Evolutionary conservation across 768 basidiomycete species (phyloP).

Genomic region (Boletus reticulatus): DNA sequence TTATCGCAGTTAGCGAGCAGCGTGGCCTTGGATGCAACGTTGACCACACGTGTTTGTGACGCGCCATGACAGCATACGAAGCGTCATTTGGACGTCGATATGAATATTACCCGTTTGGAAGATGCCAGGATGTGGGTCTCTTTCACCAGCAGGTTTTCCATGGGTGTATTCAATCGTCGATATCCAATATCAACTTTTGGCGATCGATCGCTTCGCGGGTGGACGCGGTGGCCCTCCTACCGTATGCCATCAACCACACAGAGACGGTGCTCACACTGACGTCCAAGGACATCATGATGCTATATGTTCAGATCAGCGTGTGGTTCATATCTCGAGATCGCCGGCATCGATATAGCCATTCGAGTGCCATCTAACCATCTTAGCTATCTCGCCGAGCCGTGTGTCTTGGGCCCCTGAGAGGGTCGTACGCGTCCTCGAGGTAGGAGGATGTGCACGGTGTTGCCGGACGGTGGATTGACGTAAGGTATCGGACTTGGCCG

Average conservation of each 20-base stretch:
- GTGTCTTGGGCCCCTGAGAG: neutral
- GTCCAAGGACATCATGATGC: neutral
- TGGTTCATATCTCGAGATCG: neutral
- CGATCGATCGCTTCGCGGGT: conserved; percentile 2
- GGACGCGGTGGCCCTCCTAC: neutral
- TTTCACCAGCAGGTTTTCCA: neutral
- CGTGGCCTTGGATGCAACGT: conserved; percentile 2
- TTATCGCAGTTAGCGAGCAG: no score
- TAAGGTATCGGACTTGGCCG: neutral
- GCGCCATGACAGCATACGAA: neutral
- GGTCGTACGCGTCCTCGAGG: conserved; percentile 7
- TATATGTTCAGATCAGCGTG: neutral
- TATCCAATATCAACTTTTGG: no score
- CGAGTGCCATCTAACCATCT: no score
- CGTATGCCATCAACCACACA: neutral
- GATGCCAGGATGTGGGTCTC: no score
- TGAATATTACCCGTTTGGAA: neutral
- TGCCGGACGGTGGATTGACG: conserved; percentile 4
- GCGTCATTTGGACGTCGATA: neutral
- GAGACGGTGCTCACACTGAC: neutral
- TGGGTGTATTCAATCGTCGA: neutral
- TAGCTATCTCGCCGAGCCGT: no score
- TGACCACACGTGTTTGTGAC: conserved; percentile 19
- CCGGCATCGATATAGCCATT: conserved; percentile 1
- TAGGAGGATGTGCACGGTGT: conserved; percentile 3